A percentile compares a stretch with the other conserved stretches of the same genome.
Conservation (phyloP, 306 rosid species). For the Quercus rubra region DNA sequence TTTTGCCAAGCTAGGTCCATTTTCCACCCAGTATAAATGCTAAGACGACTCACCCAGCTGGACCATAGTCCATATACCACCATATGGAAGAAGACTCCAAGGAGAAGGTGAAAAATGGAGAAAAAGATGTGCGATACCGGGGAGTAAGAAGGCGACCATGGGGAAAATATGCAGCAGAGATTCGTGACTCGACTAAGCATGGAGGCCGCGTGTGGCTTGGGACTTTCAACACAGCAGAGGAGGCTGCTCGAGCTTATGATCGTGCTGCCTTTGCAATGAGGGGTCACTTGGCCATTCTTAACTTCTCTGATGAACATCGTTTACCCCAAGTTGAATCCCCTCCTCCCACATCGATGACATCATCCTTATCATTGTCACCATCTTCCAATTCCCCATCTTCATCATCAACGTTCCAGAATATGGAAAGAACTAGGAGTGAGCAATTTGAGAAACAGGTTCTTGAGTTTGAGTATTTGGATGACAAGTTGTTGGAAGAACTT, state of each 20-base stretch:
- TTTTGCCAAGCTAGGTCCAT: neutral
- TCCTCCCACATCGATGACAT: neutral
- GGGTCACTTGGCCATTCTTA: slow-evolving; percentile 63
- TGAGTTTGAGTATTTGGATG: slow-evolving; percentile 62
- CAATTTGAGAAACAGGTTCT: slow-evolving; percentile 35
- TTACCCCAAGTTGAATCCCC: neutral
- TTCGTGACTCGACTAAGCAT: slow-evolving; percentile 30
- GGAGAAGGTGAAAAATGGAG: neutral
- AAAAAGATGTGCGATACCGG: slow-evolving; percentile 13
- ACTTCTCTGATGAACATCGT: slow-evolving; percentile 51
- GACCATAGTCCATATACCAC: neutral
- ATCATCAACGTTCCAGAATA: slow-evolving; percentile 1
- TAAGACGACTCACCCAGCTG: neutral
- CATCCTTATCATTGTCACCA: neutral
- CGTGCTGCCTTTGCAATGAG: slow-evolving; percentile 65
- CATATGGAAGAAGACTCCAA: slow-evolving; percentile 3
- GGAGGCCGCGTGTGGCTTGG: slow-evolving; percentile 73
- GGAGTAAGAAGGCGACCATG: slow-evolving; percentile 39
- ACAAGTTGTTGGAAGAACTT: slow-evolving; percentile 64
- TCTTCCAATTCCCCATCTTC: slow-evolving; percentile 17
- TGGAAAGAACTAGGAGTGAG: neutral
- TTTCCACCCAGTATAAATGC: slow-evolving; percentile 17
- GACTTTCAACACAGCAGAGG: slow-evolving; percentile 54
- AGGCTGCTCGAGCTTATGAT: slow-evolving; percentile 74
- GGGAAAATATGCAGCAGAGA: slow-evolving; percentile 45